Evolutionary conservation across 2,329 filamentous ascomycete species (phyloP), one percentile per base, ranked within the genome.

Genomic region (Penicillium hesseltinei): DNA sequence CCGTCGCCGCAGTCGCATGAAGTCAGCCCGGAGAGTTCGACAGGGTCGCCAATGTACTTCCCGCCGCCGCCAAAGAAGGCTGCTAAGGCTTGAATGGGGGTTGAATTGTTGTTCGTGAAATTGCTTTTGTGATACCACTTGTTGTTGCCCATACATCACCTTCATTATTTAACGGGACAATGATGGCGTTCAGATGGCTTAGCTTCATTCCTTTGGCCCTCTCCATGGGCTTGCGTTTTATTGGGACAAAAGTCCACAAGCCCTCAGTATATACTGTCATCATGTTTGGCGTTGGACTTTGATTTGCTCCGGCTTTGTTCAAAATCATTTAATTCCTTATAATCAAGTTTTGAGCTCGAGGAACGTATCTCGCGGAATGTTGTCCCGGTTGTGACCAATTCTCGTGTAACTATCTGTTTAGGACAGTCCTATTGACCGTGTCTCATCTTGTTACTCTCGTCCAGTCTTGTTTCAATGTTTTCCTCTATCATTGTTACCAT

Each of bases 1-100:
- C 66, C 62, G 17, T 62, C 63, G 23, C 66, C 60, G 54, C 63
- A 60, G 53, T 63, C 62, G 33, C 40, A 57, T 53, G 66, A 67
- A 29, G 56, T 40, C 21, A 53, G 48, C 51, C 40, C 53, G 58
- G 45, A 49, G 54, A 49, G 47, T 31, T 11, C 43, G 6, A 21
- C 40, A 48, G 55, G 48, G n/a, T 62, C 60, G 36, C 60, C 59
- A 29, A 74, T 75, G 60, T 78, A 78, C 58, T 78, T 78, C 65
- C 76, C 76, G 9, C 76, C 76, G 21, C 76, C 76, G 10, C 75
- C 76, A 11, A 77, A 75, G 59, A 76, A 75, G 63, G 69, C 72
- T 15, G 45, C 54, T 7, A 74, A 67, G 43, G 59, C 56, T n/a
- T 71, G 47, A 68, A 27, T 45, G 52, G 25, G 9, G 7, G 21